Conservation (phyloP, 768 basidiomycete genomes). For the Cyathus striatus region DNA sequence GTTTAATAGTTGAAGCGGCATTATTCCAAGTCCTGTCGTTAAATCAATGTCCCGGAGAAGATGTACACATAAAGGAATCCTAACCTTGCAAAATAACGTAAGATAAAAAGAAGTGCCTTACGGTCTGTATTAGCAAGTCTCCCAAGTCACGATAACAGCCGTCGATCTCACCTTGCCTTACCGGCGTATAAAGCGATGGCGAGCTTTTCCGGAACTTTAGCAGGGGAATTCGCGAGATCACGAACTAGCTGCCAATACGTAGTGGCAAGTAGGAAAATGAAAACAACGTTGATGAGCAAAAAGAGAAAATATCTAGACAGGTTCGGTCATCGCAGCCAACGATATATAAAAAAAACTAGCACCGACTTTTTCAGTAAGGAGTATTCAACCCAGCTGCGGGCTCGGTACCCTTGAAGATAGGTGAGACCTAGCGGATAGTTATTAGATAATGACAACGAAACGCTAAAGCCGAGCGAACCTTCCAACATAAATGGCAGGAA, state of each 20-base stretch:
- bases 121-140: too few species aligned
- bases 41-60: too few species aligned
- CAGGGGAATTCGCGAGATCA: constrained; percentile 90
- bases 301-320: constrained; percentile 83
- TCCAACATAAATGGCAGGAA: constrained; percentile 85
- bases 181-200: constrained; percentile 79
- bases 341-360: background rate
- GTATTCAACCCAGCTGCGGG: constrained; percentile 91
- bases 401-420: constrained; percentile 86
- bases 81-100: constrained; percentile 82
- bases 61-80: too few species aligned
- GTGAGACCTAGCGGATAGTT: too few species aligned
- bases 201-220: constrained; percentile 90
- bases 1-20: constrained; percentile 94
- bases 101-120: constrained; percentile 81
- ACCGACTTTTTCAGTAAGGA: constrained; percentile 86
- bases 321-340: constrained; percentile 1
- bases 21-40: constrained; percentile 88
- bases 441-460: background rate
- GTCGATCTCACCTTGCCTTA: too few species aligned
- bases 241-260: constrained; percentile 90
- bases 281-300: constrained; percentile 87
- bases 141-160: too few species aligned
- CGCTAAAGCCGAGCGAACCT: constrained; percentile 38
- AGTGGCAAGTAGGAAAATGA: constrained; percentile 88